These are phyloP conservation scores for Pistacia atlantica DNA, from an alignment of 345 rosid genomes.

Conservation along the genomic window DNA sequence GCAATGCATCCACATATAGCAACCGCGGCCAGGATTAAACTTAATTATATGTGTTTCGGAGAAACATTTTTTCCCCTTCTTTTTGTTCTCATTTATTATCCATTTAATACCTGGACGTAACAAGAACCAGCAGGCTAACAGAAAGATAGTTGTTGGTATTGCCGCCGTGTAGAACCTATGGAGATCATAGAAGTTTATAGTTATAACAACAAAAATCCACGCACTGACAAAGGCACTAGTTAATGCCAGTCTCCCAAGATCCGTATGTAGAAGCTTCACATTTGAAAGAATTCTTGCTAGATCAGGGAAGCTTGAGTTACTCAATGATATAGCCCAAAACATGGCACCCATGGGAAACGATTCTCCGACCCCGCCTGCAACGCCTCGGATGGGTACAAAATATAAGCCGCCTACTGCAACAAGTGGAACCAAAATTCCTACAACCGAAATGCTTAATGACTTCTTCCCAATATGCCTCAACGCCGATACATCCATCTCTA, in stretches of 20 bases:
- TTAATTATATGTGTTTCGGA: neutral
- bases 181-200: conserved; percentile 3
- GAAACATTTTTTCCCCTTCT: neutral
- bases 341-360: no score
- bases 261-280: conserved; percentile 33
- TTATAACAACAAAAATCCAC: conserved; percentile 26
- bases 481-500: no score
- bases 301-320: no score
- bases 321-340: no score
- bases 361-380: no score
- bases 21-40: conserved; percentile 13
- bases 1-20: conserved; percentile 22
- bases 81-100: neutral
- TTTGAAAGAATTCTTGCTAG: no score
- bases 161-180: neutral
- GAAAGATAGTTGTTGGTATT: conserved; percentile 9
- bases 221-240: conserved; percentile 22
- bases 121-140: conserved; percentile 22
- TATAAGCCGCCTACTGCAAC: no score
- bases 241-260: conserved; percentile 30
- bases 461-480: no score
- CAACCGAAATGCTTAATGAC: no score
- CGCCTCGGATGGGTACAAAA: no score
- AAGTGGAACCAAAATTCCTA: no score
- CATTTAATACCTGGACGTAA: conserved; percentile 23